phyloP scores from a whole-genome alignment of 2,329 filamentous ascomycete genomes.

The Aphanoascus verrucosus region DNA sequence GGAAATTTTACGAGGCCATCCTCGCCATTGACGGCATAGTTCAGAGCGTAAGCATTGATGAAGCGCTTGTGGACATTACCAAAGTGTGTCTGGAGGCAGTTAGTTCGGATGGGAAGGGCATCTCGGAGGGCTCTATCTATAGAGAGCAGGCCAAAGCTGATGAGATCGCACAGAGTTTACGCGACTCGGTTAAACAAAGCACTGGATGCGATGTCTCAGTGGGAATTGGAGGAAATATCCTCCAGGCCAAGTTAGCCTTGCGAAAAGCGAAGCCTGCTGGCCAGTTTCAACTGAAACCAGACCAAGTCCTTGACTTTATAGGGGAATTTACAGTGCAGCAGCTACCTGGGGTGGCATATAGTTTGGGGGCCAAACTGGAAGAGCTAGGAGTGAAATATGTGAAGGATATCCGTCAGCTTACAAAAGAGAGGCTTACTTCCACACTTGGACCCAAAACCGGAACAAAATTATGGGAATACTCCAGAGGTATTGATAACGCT shows the following conservation, averaged over 20 bases:
- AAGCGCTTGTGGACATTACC: slow-evolving; percentile 80
- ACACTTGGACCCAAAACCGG: slow-evolving; percentile 84
- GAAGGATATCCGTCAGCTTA: slow-evolving; percentile 66
- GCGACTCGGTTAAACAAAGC: slow-evolving; percentile 57
- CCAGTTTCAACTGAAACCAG: slow-evolving; percentile 76
- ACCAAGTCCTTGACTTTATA: slow-evolving; percentile 66
- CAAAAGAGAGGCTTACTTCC: slow-evolving; percentile 63
- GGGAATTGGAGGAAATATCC: slow-evolving; percentile 80
- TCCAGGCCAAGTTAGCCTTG: slow-evolving; percentile 82
- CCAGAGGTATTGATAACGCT: slow-evolving; percentile 71
- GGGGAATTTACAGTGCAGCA: slow-evolving; percentile 66
- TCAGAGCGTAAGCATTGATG: slow-evolving; percentile 94
- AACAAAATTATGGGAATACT: slow-evolving; percentile 79
- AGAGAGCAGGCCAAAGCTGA: slow-evolving; percentile 71
- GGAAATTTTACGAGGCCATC: slow-evolving; percentile 75
- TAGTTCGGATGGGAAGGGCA: slow-evolving; percentile 53
- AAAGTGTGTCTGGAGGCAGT: slow-evolving; percentile 54
- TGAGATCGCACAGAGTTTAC: slow-evolving; percentile 55
- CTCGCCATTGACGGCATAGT: slow-evolving; percentile 69
- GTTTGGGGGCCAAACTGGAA: slow-evolving; percentile 76
- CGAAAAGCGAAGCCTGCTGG: slow-evolving; percentile 90
- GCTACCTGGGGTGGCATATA: slow-evolving; percentile 85
- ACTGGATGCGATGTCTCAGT: slow-evolving; percentile 85
- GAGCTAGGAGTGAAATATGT: slow-evolving; percentile 74
- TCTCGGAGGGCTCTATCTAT: slow-evolving; percentile 59